A percentile compares a stretch with the other conserved stretches of the same genome.
phyloP scores from a whole-genome alignment of 2,329 filamentous ascomycete genomes.

The Penicillium sp. region DNA sequence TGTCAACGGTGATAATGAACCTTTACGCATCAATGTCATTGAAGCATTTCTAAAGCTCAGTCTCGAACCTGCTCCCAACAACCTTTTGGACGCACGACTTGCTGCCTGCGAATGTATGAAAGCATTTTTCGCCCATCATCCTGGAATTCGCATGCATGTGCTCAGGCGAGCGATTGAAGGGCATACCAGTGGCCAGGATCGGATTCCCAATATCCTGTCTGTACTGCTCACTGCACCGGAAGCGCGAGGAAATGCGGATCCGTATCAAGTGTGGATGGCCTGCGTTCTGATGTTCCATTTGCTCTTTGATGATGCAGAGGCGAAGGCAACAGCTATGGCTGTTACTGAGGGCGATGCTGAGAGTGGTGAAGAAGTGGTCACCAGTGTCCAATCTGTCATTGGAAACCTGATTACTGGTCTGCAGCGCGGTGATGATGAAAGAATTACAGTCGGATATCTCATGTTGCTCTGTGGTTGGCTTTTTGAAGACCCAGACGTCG shows the following conservation, averaged over 20 bases:
- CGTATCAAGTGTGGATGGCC: conserved; percentile 84
- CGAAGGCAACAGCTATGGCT: conserved; percentile 68
- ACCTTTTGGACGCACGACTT: conserved; percentile 69
- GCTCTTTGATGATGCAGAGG: conserved; percentile 66
- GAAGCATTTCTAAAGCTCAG: conserved; percentile 81
- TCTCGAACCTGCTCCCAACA: conserved; percentile 56
- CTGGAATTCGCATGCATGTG: conserved; percentile 75
- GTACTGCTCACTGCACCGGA: conserved; percentile 64
- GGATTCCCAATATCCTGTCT: conserved; percentile 79
- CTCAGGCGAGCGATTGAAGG: conserved; percentile 80
- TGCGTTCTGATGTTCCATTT: conserved; percentile 79
- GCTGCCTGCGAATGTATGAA: conserved; percentile 85
- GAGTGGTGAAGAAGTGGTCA: conserved; percentile 87
- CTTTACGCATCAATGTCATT: conserved; percentile 71
- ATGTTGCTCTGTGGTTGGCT: conserved; percentile 85
- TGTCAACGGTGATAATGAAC: conserved; percentile 43
- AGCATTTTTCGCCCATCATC: conserved; percentile 78
- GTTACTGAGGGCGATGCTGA: conserved; percentile 83
- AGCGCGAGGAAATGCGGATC: conserved; percentile 58
- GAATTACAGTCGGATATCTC: conserved; percentile 72
- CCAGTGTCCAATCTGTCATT: conserved; percentile 78
- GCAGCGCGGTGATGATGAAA: conserved; percentile 65
- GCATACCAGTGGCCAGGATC: conserved; percentile 65
- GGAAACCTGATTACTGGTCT: conserved; percentile 76
- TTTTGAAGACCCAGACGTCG: conserved; percentile 81